Evolutionary conservation across 768 basidiomycete genomes (phyloP), one percentile per base, ranked within the genome.

Genomic region (Mycena rebaudengoi): DNA sequence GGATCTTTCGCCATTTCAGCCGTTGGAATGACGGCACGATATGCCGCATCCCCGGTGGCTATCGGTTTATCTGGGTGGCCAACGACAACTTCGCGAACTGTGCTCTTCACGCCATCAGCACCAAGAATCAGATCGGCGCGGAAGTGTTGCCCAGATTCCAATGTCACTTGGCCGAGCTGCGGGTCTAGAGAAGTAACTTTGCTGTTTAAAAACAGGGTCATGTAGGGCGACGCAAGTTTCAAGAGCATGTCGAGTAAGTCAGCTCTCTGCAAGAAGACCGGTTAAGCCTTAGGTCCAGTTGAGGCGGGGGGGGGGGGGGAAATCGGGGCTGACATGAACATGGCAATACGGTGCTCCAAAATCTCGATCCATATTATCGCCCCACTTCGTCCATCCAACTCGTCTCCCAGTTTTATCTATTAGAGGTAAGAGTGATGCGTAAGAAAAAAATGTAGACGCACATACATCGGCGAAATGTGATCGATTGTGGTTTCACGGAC

Each of bases 41-140:
- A 90, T 0, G 87, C 89, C 0, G 86, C 85, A 67, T 91, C 88
- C 0, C 88, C 90, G 0, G 89, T 90, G 3, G 85, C 79, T 0
- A 80, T 79, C 0, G 83, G 78, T 25, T 52, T 46, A 30, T 80
- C 79, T 49, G 82, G 80, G 0, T 73, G 74, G 0, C 86, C 82
- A 18, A 88, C 81, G 25, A 85, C 80, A 33, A 84, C 75, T 67
- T 83, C 73, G 2, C 84, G 83, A 4, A 86, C 65, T 21, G 74
- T 66, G 65, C 87, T 87, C 75, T 84, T 85, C 25, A 82, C 74
- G 5, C 85, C 85, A 59, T 86, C 84, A 0, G 82, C 82, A 5
- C 84, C 84, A 14, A 86, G 78, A 21, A 85, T 74, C 28, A 86
- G 67, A 53, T 86, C 83, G 1, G 80, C 77, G 5, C 69, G 66